Evolutionary conservation across 331 rosid genomes (phyloP).

Genomic region (Malus hybrid): DNA sequence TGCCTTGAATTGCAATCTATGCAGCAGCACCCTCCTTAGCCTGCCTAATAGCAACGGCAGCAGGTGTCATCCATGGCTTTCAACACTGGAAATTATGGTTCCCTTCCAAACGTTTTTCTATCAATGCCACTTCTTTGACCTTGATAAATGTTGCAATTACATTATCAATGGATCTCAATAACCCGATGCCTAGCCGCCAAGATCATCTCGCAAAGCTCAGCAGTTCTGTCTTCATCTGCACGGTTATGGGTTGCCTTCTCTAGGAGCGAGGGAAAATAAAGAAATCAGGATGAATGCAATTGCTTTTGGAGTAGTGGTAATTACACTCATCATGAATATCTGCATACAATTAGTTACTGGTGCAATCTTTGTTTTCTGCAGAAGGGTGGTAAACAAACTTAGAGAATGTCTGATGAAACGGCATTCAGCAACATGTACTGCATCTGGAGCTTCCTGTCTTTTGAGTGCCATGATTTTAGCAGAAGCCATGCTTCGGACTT

Average conservation of each 20-base stretch:
- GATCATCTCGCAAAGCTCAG: conserved; percentile 83
- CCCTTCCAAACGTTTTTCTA: conserved; percentile 60
- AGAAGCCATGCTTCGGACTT: conserved; percentile 56
- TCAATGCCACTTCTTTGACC: conserved; percentile 80
- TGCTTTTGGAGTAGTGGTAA: conserved; percentile 71
- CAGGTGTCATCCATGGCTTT: conserved; percentile 51
- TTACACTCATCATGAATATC: conserved; percentile 64
- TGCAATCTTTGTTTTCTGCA: conserved; percentile 63
- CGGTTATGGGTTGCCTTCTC: conserved; percentile 71
- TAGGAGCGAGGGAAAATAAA: conserved; percentile 56
- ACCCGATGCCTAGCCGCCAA: conserved; percentile 65
- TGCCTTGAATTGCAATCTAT: conserved; percentile 92
- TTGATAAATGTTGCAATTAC: conserved; percentile 56
- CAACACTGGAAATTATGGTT: conserved; percentile 63
- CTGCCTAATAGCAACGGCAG: conserved; percentile 53
- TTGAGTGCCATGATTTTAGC: conserved; percentile 44
- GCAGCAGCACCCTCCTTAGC: conserved; percentile 61
- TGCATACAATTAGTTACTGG: conserved; percentile 78
- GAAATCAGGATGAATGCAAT: conserved; percentile 56
- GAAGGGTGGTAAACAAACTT: conserved; percentile 12
- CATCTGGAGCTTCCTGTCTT: conserved; percentile 81
- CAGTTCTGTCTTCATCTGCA: conserved; percentile 65
- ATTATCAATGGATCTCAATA: conserved; percentile 73
- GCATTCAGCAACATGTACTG: conserved; percentile 70
- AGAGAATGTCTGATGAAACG: conserved; percentile 39